Evolutionary conservation across 805 yeast species (phyloP).

Genomic region (Candida easanensis): DNA sequence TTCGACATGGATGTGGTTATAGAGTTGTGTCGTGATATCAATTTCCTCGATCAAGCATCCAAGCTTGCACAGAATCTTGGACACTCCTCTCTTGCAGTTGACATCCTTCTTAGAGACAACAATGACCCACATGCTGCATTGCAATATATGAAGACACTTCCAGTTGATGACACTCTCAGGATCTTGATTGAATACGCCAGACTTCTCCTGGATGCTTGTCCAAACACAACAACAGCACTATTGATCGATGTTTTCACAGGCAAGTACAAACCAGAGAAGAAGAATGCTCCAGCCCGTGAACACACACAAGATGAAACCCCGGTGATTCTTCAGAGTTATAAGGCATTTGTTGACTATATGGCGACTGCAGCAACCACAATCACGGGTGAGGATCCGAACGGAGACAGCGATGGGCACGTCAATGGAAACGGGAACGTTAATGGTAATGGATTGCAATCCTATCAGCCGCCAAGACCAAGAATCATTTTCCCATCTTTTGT

Average conservation of each 20-base stretch:
- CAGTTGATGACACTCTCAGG: conserved; percentile 74
- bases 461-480: conserved; percentile 89
- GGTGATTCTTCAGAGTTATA: conserved; percentile 46
- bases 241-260: conserved; percentile 90
- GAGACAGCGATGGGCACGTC: conserved; percentile 8
- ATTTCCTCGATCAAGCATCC: conserved; percentile 64
- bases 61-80: conserved; percentile 66
- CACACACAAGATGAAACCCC: conserved; percentile 17
- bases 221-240: conserved; percentile 78
- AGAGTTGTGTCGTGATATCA: conserved; percentile 68
- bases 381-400: conserved; percentile 17
- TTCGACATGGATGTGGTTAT: conserved; percentile 71
- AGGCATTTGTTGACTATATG: conserved; percentile 57
- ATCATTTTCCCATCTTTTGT: conserved; percentile 83
- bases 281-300: conserved; percentile 21
- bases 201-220: conserved; percentile 58
- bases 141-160: conserved; percentile 61
- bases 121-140: conserved; percentile 58
- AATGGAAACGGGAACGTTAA: conserved; percentile 1
- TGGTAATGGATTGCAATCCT: conserved; percentile 47
- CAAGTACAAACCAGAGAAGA: conserved; percentile 50
- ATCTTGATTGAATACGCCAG: conserved; percentile 68
- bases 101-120: conserved; percentile 66
- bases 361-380: conserved; percentile 29
- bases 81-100: conserved; percentile 73